Percentiles rank a stretch among this genome's conserved stretches.
These are phyloP conservation scores for Gymnopilus junonius DNA, from an alignment of 768 basidiomycete genomes.

Conservation along the genomic window DNA sequence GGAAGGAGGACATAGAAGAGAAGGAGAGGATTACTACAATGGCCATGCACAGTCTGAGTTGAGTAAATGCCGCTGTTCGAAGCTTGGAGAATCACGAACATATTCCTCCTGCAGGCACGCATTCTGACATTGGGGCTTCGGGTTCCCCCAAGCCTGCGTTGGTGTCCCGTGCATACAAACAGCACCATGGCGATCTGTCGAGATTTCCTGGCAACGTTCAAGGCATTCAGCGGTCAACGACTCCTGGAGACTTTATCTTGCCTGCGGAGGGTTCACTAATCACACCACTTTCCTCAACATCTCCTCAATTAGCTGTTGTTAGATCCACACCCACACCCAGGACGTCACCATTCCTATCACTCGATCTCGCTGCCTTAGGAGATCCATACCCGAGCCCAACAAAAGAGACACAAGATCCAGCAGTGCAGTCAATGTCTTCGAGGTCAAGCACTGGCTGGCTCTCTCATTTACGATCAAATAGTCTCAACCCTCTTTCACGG, in stretches of 20 bases:
- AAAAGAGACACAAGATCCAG: neutral
- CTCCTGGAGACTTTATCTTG: neutral
- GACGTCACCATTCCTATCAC: neutral
- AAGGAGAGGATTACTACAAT: neutral
- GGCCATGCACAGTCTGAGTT: neutral
- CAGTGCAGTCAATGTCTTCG: neutral
- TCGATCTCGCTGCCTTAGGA: neutral
- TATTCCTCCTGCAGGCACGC: neutral
- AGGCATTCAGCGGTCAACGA: neutral
- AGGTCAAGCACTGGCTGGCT: no score
- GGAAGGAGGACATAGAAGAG: neutral
- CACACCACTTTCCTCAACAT: neutral
- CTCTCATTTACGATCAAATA: neutral
- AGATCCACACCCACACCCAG: neutral
- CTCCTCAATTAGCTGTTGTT: neutral
- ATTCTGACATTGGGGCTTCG: neutral
- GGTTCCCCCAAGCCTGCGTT: neutral
- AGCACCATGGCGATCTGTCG: neutral
- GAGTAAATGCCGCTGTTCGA: neutral
- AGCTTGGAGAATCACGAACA: neutral
- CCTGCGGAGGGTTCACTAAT: neutral
- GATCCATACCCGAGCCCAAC: neutral
- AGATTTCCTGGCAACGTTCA: neutral
- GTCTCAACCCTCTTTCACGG: neutral
- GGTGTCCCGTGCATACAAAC: neutral